Conservation (phyloP, 2,329 filamentous ascomycete species). For the Fusarium chaquense region DNA sequence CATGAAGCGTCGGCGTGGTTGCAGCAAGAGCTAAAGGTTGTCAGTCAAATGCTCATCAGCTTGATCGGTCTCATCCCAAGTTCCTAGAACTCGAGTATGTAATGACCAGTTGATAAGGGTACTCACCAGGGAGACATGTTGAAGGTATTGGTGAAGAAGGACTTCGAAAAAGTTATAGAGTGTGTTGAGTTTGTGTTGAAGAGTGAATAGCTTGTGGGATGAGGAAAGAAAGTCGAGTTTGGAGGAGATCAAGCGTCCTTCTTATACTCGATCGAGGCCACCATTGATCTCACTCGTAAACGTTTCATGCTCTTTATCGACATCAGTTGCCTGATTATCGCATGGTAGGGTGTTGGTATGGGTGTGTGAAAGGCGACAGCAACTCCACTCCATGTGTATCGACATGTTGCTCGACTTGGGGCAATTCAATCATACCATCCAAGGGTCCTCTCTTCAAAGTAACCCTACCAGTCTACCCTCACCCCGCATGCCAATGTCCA, state of each 20-base stretch:
- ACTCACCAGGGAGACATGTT: conserved; percentile 50
- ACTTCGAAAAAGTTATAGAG: conserved; percentile 42
- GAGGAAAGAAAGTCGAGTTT: conserved; percentile 31
- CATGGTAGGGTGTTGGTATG: conserved; percentile 35
- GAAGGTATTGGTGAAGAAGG: conserved; percentile 43
- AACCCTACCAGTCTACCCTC: conserved; percentile 4
- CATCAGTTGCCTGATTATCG: conserved; percentile 44
- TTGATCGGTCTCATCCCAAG: conserved; percentile 5
- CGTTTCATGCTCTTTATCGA: conserved; percentile 8
- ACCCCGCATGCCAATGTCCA: conserved; percentile 41
- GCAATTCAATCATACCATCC: conserved; percentile 28
- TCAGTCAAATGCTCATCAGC: conserved; percentile 1
- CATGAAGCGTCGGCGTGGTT: conserved; percentile 42
- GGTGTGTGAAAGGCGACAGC: conserved; percentile 29
- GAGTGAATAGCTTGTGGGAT: conserved; percentile 43
- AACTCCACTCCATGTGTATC: conserved; percentile 37
- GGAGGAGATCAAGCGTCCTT: conserved; percentile 37
- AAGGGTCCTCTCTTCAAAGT: conserved; percentile 21
- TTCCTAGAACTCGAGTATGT: background rate
- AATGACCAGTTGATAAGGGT: background rate
- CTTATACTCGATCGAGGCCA: conserved; percentile 41
- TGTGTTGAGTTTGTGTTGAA: conserved; percentile 36
- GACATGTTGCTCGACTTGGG: conserved; percentile 22
- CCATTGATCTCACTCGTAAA: conserved; percentile 25
- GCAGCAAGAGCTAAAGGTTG: conserved; percentile 39